A percentile compares a stretch with the other conserved stretches of the same genome.
Evolutionary conservation across 2,329 filamentous ascomycete species (phyloP).

Genomic region (Trichoderma sp.): DNA sequence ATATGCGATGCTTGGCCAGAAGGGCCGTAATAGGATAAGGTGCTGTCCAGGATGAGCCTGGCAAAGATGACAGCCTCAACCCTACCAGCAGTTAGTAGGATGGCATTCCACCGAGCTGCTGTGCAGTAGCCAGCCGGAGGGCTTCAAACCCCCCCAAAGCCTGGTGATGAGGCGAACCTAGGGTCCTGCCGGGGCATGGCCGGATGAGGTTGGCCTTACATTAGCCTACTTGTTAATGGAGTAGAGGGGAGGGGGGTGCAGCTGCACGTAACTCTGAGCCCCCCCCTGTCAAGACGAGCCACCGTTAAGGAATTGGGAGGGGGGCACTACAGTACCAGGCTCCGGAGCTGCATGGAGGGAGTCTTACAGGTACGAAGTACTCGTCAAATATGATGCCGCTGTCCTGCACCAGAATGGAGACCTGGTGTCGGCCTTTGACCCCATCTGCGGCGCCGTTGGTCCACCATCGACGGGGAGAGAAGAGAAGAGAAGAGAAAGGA

Average conservation of each 20-base stretch:
- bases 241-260: constrained; percentile 30
- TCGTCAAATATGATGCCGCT: constrained; percentile 13
- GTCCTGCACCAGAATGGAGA: constrained; percentile 18
- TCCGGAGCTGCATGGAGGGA: constrained; percentile 5
- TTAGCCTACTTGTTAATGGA: constrained; percentile 30
- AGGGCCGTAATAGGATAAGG: constrained; percentile 12
- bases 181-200: constrained; percentile 28
- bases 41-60: constrained; percentile 18
- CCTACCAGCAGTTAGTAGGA: neutral
- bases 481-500: constrained; percentile 14
- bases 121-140: constrained; percentile 3
- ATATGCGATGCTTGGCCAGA: constrained; percentile 10
- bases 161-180: constrained; percentile 31
- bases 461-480: constrained; percentile 8
- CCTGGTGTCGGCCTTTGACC: neutral
- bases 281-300: constrained; percentile 18
- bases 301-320: constrained; percentile 19
- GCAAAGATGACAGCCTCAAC: constrained; percentile 24
- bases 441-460: neutral
- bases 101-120: constrained; percentile 6
- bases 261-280: constrained; percentile 25
- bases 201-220: constrained; percentile 34
- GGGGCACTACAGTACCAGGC: neutral
- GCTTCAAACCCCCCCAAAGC: constrained; percentile 18
- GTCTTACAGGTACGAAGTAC: neutral